Percentiles rank a stretch among this genome's conserved stretches.
These are phyloP conservation scores for Fusarium solani-melongenae DNA, from an alignment of 2,329 filamentous ascomycete genomes.

Conservation along the genomic window DNA sequence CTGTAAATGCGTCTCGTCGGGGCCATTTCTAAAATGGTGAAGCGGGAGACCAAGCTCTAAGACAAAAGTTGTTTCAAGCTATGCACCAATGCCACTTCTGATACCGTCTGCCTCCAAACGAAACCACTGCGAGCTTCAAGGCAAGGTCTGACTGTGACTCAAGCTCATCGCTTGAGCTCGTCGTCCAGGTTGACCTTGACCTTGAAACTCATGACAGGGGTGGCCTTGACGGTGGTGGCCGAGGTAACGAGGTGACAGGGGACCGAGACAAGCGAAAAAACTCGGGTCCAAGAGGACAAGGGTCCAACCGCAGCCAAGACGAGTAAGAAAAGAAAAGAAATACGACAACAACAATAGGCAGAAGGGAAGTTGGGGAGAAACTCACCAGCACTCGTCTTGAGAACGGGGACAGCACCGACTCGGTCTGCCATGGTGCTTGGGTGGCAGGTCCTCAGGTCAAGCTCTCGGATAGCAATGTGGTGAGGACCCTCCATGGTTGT, in stretches of 20 bases:
- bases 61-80: neutral
- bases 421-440: constrained; percentile 63
- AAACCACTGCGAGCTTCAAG: neutral
- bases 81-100: neutral
- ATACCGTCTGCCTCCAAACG: neutral
- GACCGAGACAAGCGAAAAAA: constrained; percentile 8
- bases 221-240: constrained; percentile 25
- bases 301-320: constrained; percentile 4
- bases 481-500: constrained; percentile 46
- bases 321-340: constrained; percentile 8
- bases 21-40: neutral
- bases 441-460: constrained; percentile 61
- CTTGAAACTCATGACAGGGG: constrained; percentile 16
- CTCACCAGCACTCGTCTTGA: constrained; percentile 72
- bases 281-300: constrained; percentile 19
- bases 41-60: neutral
- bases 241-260: constrained; percentile 36
- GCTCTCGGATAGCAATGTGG: constrained; percentile 57
- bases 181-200: neutral
- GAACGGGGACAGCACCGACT: constrained; percentile 66
- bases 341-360: constrained; percentile 7
- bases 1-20: neutral
- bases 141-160: neutral
- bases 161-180: neutral
- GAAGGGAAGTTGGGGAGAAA: constrained; percentile 30